phyloP scores from a whole-genome alignment of 306 rosid species.

The Lathyrus tuberosus region DNA sequence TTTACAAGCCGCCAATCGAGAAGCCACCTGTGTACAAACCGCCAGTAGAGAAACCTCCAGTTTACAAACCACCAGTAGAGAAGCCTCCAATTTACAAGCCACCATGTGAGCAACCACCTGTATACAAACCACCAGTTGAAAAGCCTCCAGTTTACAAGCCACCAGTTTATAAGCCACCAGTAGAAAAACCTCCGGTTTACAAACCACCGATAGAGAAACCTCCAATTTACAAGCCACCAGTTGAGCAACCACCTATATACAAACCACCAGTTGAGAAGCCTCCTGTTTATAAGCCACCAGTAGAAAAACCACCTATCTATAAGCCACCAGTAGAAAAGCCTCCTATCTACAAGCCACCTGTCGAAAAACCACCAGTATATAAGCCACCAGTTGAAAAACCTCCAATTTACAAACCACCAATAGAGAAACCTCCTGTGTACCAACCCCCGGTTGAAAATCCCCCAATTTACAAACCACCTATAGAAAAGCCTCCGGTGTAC shows the following conservation, averaged over 20 bases:
- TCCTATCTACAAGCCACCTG: neutral
- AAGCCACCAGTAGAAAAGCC: neutral
- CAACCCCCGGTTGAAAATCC: neutral
- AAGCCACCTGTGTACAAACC: neutral
- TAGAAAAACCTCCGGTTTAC: fast-evolving
- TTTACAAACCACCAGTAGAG: too few species aligned
- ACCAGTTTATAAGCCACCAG: neutral
- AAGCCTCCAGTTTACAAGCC: neutral
- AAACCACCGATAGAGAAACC: neutral
- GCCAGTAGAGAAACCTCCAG: too few species aligned
- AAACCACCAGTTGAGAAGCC: neutral
- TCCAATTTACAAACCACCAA: neutral
- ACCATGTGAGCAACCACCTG: too few species aligned
- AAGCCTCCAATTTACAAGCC: too few species aligned
- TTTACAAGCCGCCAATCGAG: neutral
- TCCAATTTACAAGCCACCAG: neutral
- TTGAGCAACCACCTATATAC: neutral
- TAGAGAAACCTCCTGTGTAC: neutral
- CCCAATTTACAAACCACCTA: neutral
- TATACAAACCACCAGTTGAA: neutral
- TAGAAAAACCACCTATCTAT: fast-evolving
- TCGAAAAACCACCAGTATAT: neutral
- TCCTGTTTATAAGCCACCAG: neutral
- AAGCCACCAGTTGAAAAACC: neutral
- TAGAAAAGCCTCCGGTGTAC: neutral